A percentile compares a stretch with the other conserved stretches of the same genome.
Evolutionary conservation across 2,329 filamentous ascomycete species (phyloP).

Genomic region (Tolypocladium paradoxum): DNA sequence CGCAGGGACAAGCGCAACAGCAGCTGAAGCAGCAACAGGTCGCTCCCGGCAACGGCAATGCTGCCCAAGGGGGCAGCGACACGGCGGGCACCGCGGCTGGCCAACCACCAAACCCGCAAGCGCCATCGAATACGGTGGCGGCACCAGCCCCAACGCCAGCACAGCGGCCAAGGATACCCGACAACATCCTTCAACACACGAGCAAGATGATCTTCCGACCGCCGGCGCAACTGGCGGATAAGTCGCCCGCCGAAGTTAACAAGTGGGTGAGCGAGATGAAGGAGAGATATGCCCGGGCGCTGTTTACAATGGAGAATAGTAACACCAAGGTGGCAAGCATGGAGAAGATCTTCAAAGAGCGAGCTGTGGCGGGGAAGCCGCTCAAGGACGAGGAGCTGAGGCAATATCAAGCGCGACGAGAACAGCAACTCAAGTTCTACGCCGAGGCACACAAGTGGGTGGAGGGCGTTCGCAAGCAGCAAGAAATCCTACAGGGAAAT

Average conservation of each 20-base stretch:
- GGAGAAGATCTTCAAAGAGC: constrained; percentile 31
- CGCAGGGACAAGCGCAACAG: constrained; percentile 6
- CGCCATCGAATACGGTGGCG: neutral
- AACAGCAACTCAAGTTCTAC: constrained; percentile 32
- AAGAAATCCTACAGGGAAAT: constrained; percentile 21
- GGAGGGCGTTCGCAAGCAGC: constrained; percentile 34
- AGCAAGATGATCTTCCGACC: constrained; percentile 35
- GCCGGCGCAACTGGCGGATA: constrained; percentile 30
- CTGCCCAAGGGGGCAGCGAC: constrained; percentile 1
- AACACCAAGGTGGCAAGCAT: constrained; percentile 29
- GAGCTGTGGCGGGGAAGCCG: constrained; percentile 29
- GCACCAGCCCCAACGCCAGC: constrained; percentile 9
- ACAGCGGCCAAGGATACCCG: constrained; percentile 24
- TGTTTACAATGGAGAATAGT: constrained; percentile 38
- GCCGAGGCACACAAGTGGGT: constrained; percentile 37
- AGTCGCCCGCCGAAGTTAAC: constrained; percentile 28
- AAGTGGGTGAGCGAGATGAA: constrained; percentile 40
- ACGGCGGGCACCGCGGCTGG: constrained; percentile 5
- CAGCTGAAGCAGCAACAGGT: constrained; percentile 1
- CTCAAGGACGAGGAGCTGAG: constrained; percentile 37
- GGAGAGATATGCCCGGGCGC: constrained; percentile 33
- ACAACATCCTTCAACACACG: constrained; percentile 35
- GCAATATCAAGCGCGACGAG: constrained; percentile 31
- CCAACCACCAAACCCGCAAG: constrained; percentile 10
- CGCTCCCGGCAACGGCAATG: neutral